phyloP scores from a whole-genome alignment of 176 grass and related monocot genomes.

The Ananas comosus region DNA sequence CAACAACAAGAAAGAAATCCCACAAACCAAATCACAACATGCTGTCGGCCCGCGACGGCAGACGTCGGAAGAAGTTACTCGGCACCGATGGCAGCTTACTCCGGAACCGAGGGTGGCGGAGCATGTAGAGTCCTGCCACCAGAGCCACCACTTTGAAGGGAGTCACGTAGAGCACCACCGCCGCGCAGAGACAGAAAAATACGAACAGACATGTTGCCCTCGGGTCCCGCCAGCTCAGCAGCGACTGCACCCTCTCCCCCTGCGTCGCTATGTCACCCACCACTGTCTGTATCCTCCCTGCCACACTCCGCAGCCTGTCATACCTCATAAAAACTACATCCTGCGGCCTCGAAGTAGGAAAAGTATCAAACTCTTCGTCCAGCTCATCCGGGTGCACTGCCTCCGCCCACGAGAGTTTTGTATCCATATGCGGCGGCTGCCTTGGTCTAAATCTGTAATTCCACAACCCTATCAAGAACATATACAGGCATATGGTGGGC shows the following conservation, averaged over 20 bases:
- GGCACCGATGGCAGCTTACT: constrained; percentile 43
- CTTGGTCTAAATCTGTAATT: constrained; percentile 39
- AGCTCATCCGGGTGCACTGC: constrained; percentile 32
- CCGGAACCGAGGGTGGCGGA: constrained; percentile 60
- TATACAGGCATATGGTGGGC: constrained; percentile 65
- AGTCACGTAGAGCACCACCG: constrained; percentile 31
- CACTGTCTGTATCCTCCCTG: constrained; percentile 62
- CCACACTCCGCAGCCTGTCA: constrained; percentile 62
- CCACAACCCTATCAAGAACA: constrained; percentile 52
- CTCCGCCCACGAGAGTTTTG: constrained; percentile 54
- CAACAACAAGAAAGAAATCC: not conserved
- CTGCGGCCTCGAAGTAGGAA: constrained; percentile 32
- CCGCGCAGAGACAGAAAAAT: constrained; percentile 32
- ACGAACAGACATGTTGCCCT: constrained; percentile 57
- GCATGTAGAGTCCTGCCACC: constrained; percentile 45
- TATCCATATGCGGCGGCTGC: constrained; percentile 69
- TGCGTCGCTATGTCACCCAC: constrained; percentile 54
- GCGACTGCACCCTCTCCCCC: constrained; percentile 39
- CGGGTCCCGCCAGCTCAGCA: constrained; percentile 53
- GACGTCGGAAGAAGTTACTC: constrained; percentile 52
- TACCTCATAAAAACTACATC: constrained; percentile 37
- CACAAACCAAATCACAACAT: constrained; percentile 21
- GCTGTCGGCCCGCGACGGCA: constrained; percentile 65
- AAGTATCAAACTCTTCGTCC: constrained; percentile 39
- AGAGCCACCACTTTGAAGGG: constrained; percentile 63